phyloP scores from a whole-genome alignment of 75 land plant species.

The Azolla pinnata region DNA sequence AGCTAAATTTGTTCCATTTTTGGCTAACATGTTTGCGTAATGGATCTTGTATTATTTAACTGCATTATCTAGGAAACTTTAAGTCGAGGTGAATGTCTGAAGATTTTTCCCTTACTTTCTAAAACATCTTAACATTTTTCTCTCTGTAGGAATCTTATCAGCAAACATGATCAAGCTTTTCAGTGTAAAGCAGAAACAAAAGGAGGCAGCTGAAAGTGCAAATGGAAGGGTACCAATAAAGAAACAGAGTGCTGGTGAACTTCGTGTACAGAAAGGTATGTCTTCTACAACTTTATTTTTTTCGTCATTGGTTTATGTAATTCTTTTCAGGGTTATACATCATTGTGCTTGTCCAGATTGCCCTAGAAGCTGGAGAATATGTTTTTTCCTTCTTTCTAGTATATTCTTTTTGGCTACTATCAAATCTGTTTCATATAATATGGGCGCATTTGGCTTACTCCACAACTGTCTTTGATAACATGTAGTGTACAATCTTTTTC shows the following conservation, averaged over 20 bases:
- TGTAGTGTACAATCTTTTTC: too few relatives aligned
- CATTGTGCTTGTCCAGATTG: too few relatives aligned
- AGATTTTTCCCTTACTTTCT: background rate
- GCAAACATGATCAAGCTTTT: conserved; percentile 64
- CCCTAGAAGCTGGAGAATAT: too few relatives aligned
- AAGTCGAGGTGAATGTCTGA: background rate
- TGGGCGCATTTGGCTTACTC: too few relatives aligned
- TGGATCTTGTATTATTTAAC: background rate
- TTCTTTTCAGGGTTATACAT: too few relatives aligned
- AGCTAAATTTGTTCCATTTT: background rate
- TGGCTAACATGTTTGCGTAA: background rate
- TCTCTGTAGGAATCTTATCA: background rate
- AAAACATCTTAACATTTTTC: background rate
- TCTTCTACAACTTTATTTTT: background rate
- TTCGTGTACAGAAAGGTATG: conserved; percentile 78
- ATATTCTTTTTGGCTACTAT: too few relatives aligned
- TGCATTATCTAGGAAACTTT: too few relatives aligned
- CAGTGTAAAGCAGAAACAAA: conserved; percentile 81
- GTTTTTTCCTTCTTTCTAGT: too few relatives aligned
- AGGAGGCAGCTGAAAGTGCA: conserved; percentile 64
- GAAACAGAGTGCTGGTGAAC: conserved; percentile 87
- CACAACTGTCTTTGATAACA: too few relatives aligned
- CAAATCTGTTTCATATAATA: too few relatives aligned
- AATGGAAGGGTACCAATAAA: conserved; percentile 50
- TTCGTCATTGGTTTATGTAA: too few relatives aligned